A percentile compares a stretch with the other conserved stretches of the same genome.
These are phyloP conservation scores for Striga hermonthica DNA, from an alignment of 305 asterid species.

Conservation along the genomic window DNA sequence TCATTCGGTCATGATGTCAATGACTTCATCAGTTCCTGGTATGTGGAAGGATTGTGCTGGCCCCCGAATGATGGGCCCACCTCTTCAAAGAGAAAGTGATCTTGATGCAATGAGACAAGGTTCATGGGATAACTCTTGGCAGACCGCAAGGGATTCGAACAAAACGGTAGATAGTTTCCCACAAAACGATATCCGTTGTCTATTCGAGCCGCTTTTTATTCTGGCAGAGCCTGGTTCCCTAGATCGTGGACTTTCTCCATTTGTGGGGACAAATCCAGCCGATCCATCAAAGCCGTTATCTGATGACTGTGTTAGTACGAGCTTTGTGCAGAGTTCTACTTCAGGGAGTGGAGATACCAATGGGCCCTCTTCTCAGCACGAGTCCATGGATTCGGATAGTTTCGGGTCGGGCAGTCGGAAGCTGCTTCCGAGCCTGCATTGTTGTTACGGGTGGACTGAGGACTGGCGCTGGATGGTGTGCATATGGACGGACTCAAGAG, in stretches of 20 bases:
- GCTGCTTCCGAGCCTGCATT: slow-evolving; percentile 85
- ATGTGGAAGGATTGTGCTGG: slow-evolving; percentile 97
- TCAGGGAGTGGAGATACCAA: slow-evolving; percentile 26
- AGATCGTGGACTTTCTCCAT: slow-evolving; percentile 78
- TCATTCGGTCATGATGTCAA: slow-evolving; percentile 70
- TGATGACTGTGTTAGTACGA: slow-evolving; percentile 78
- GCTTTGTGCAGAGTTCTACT: slow-evolving; percentile 48
- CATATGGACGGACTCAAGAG: slow-evolving; percentile 98
- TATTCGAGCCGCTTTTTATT: slow-evolving; percentile 95
- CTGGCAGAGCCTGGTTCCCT: slow-evolving; percentile 95
- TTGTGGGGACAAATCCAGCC: slow-evolving; percentile 25
- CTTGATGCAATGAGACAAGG: slow-evolving; percentile 88
- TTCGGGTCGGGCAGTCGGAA: slow-evolving; percentile 69
- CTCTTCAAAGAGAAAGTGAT: slow-evolving; percentile 85
- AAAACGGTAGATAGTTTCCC: slow-evolving; percentile 63
- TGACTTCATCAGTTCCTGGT: slow-evolving; percentile 68
- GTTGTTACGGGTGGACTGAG: slow-evolving; percentile 99
- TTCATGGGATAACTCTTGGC: slow-evolving; percentile 98
- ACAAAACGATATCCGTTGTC: slow-evolving; percentile 71
- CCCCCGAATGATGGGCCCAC: slow-evolving; percentile 63
- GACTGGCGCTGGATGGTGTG: slow-evolving; percentile 99
- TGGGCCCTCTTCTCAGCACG: slow-evolving; percentile 63
- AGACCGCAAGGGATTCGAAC: slow-evolving; percentile 68
- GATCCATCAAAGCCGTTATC: slow-evolving; percentile 69
- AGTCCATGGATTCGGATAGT: slow-evolving; percentile 67